Evolutionary conservation across 2,329 filamentous ascomycete genomes (phyloP), one percentile per base, ranked within the genome.

Genomic region (Trichoderma brevicompactum): DNA sequence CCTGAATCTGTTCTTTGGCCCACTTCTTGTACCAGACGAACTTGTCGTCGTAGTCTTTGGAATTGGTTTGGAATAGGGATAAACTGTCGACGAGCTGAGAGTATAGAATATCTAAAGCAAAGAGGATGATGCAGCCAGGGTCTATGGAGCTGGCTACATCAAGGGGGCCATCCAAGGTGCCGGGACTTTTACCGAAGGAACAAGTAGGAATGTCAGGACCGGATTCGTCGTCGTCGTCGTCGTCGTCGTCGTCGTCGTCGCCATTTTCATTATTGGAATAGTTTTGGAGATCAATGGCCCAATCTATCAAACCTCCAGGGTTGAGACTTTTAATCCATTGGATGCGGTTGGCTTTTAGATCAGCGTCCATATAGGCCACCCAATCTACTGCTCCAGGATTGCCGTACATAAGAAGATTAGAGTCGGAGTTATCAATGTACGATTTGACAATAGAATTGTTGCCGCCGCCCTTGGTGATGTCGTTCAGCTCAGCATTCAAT

Each of bases 401-500:
- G n/a, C 69, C 65, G 36, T 72, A 72, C 12, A 69, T 66, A 36
- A 72, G 63, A 13, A 72, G 66, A 38, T 67, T 64, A 60, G 59
- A 65, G 36, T 67, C 28, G 38, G 15, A 38, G 17, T 17, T 17
- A 17, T 60, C 56, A 17, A 49, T 23, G 17, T 32, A 52, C 7
- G 19, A 28, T 3, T 52, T 15, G n/a, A 43, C 40, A 43, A 43
- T 19, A 49, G 17, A 32, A 9, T 49, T 12, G 17, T 9, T 49
- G 40, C 46, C 17, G n/a, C 10, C 15, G 15, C n/a, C n/a, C 8
- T 43, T 15, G 40, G 15, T 69, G 13, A 75, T 73, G 5, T 73
- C 69, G 1, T 68, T 62, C 3, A 75, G 73, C 59, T 75, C 74
- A 2, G 69, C 72, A 23, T 75, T 73, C 71, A 13, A 68, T 6